Base-by-base conservation (phyloP, 148 eudicot species). In the Persicaria maculosa region DNA sequence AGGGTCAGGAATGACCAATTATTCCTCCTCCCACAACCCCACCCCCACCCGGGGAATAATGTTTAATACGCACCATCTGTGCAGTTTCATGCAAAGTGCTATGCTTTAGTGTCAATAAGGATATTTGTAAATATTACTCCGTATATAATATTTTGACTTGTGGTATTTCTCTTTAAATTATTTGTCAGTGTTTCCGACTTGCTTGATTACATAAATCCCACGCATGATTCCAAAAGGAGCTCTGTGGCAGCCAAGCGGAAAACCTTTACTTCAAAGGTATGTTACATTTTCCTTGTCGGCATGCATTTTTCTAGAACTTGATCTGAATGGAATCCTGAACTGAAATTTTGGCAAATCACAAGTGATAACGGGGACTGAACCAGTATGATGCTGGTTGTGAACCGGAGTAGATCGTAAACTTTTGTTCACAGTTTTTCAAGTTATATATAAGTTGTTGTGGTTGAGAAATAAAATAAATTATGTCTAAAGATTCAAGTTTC, bases 201-300 rank as follows among this genome's bases (percentile, higher is more conserved):
- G 95, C 97, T 96, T 57, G 99, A 96, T 80, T 96, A 92, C 88
- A 96, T 96, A 52, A 90, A 89, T 74, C 97, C 99, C 64, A 90
- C 85, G 67, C 88, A 86, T 71, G 97, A 89, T 82, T 75, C 88
- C 69, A 89, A 88, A 86, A 88, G 85, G 79, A 87, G 88, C 84
- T 84, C 89, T 70, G 74, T 80, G 57, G 86, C 88, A 68, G 76
- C 80, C 47, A 96, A 88, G 86, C 86, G 96, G 81, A 96, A 83
- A 83, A 81, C 77, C 79, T 86, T 85, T 81, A 53, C 84, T 71
- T 64, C 85, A 36, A 96, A 93, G 97, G 97, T 92, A 81, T 65
- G 46, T 65, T 65, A 25, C 44, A 64, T 64, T 10, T 36, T 12
- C 17, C 45, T 64, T 64, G 69, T 64, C n/a, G 5, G 45, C 17